phyloP scores from a whole-genome alignment of 106 monocot genomes.

The Dendrobium nobile region DNA sequence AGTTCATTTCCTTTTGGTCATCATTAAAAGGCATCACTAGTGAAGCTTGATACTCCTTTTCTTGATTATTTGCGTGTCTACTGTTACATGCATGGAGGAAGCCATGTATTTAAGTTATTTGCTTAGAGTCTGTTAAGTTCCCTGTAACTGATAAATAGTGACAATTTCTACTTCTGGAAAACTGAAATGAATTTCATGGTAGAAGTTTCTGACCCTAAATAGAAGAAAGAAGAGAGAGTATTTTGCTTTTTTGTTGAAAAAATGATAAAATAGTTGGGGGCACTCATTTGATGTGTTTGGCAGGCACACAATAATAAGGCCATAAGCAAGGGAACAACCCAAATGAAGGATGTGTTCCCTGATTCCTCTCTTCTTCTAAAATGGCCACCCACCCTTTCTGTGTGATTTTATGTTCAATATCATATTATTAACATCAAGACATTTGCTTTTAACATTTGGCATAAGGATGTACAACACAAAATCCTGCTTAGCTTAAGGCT shows the following conservation, averaged over 20 bases:
- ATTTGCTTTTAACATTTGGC: too few species aligned
- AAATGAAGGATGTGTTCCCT: too few species aligned
- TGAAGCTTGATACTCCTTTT: neutral
- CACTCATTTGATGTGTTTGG: neutral
- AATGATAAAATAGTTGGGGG: too few species aligned
- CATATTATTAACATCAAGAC: too few species aligned
- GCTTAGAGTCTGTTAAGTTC: neutral
- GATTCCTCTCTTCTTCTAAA: too few species aligned
- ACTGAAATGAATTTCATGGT: neutral
- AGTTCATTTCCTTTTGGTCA: neutral
- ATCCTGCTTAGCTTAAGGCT: too few species aligned
- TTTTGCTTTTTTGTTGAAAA: neutral
- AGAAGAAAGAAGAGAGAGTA: neutral
- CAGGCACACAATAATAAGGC: neutral
- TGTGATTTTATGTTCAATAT: too few species aligned
- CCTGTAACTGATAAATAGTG: neutral
- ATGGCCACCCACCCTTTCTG: too few species aligned
- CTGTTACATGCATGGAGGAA: neutral
- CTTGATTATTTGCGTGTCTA: neutral
- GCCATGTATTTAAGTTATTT: neutral
- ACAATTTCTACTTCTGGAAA: neutral
- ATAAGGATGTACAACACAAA: too few species aligned
- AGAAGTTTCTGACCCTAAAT: too few species aligned
- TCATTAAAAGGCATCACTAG: neutral
- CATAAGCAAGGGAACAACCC: too few species aligned